Evolutionary conservation across 225 moss, liverwort and hornwort genomes (phyloP).

Genomic region (Straminergon stramineum): DNA sequence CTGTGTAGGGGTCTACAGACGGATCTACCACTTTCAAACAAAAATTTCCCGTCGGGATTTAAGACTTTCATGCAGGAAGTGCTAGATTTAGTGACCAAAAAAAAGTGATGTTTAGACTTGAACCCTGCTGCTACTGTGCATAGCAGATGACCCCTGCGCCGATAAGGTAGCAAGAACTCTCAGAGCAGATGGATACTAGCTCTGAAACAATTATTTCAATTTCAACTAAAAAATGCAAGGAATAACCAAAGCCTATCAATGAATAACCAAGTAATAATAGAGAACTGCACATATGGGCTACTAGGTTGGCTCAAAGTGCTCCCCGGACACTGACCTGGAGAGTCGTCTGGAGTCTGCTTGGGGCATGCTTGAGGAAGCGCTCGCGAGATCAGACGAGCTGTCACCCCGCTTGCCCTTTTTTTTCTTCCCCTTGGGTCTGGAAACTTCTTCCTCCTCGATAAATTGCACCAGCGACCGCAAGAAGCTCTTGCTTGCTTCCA

Average conservation of each 20-base stretch:
- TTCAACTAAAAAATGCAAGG: background rate
- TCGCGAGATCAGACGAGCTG: background rate
- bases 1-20: background rate
- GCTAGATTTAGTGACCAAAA: background rate
- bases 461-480: constrained; percentile 57
- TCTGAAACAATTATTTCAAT: background rate
- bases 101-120: background rate
- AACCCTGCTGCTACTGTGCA: background rate
- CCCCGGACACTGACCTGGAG: background rate
- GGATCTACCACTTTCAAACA: too few species aligned
- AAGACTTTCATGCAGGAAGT: background rate
- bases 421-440: background rate
- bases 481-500: constrained; percentile 59
- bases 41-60: background rate
- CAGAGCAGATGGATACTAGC: background rate
- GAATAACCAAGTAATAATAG: background rate
- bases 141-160: background rate
- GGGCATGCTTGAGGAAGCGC: constrained; percentile 9
- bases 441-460: constrained; percentile 73
- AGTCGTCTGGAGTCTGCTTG: background rate
- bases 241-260: background rate
- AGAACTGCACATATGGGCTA: background rate
- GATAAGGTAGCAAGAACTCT: background rate
- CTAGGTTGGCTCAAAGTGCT: background rate
- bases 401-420: background rate